Base-by-base conservation (phyloP, 2,329 filamentous ascomycete genomes). In the Colletotrichum falcatum region DNA sequence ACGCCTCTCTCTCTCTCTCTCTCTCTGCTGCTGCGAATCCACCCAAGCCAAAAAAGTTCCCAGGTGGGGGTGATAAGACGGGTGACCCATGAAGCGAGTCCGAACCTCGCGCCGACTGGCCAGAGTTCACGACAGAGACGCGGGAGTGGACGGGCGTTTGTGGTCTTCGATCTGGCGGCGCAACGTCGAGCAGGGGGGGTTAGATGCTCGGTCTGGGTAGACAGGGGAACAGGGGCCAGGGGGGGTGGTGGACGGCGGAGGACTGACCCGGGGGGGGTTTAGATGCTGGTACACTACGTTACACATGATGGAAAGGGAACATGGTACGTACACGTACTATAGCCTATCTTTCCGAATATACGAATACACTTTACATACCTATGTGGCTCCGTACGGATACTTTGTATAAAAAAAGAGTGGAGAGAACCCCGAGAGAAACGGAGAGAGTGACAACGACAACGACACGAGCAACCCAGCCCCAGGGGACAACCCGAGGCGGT, bases 21-120 rank as follows among this genome's bases (percentile, higher is more conserved):
- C 30, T 42, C 20, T 44, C 42, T 44, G n/a, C n/a, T n/a, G n/a
- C 6, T 51, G 46, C 16, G 62, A 62, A 46, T 35, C 69, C 69
- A 68, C 59, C 49, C 60, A 33, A 60, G 64, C 59, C 68, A 63
- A 68, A 69, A 69, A 71, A 69, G 65, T 71, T 71, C 65, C 64
- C 60, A 69, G 26, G 65, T 65, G 65, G 65, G 69, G 65, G 65
- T 65, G 69, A 69, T 68, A 69, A 71, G 69, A 60, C 30, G 28
- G 35, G 35, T 12, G 5, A 6, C 26, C 54, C 60, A 67, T 58
- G 53, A 16, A 35, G 7, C 33, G 51, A 23, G 20, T 3, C 16
- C 33, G 14, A 33, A 20, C 30, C 16, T 20, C 12, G 11, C 8
- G 26, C 33, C 66, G 58, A 70, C 48, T 70, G 51, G 67, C 33